phyloP scores from a whole-genome alignment of 176 grass and related monocot genomes.

The Chrysopogon serrulatus region DNA sequence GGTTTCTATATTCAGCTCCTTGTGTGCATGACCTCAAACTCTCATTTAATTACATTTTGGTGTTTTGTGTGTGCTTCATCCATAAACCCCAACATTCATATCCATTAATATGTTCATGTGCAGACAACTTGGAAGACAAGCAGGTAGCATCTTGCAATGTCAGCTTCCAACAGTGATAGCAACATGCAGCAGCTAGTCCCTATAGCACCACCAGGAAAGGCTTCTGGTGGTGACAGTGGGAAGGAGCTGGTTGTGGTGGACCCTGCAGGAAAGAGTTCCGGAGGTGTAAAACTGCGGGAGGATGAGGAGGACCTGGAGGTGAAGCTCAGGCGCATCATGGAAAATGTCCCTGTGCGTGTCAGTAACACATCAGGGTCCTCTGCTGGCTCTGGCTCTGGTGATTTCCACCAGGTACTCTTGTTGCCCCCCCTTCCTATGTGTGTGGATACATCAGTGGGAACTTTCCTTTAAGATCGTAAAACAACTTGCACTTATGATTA shows the following conservation, averaged over 20 bases:
- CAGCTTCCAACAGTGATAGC: conserved; percentile 33
- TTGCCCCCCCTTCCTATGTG: neutral
- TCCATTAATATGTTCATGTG: neutral
- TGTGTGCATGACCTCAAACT: neutral
- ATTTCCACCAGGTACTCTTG: conserved; percentile 86
- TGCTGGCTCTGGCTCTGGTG: conserved; percentile 85
- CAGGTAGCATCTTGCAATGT: conserved; percentile 21
- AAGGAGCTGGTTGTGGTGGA: conserved; percentile 50
- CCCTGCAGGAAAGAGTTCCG: conserved; percentile 14
- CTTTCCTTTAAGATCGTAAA: neutral
- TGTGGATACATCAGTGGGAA: neutral
- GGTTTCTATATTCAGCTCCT: neutral
- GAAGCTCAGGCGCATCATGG: conserved; percentile 92
- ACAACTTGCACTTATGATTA: too few relatives aligned
- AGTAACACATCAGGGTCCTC: conserved; percentile 91
- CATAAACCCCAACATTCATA: neutral
- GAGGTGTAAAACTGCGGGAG: conserved; percentile 68
- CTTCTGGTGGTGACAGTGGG: conserved; percentile 6
- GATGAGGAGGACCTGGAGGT: conserved; percentile 92
- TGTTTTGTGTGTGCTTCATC: neutral
- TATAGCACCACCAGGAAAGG: conserved; percentile 22
- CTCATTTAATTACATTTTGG: neutral
- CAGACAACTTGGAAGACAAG: neutral
- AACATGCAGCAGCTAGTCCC: conserved; percentile 54
- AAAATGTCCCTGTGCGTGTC: conserved; percentile 75